Evolutionary conservation across 306 rosid species (phyloP).

Genomic region (Neltuma alba): DNA sequence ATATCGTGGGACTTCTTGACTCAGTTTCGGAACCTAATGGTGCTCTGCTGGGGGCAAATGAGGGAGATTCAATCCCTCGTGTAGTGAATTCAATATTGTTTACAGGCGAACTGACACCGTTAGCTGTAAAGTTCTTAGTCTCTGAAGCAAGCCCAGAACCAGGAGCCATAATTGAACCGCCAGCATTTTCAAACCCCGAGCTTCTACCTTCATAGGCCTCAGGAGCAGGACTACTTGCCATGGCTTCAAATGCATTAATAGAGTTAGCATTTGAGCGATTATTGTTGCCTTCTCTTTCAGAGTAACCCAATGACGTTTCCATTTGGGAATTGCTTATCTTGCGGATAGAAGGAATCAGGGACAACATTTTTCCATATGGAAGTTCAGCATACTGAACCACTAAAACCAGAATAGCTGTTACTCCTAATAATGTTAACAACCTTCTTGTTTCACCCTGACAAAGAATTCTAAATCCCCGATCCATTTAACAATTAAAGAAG

Average conservation of each 20-base stretch:
- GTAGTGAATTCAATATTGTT: slow-evolving; percentile 33
- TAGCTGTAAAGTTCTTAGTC: slow-evolving; percentile 33
- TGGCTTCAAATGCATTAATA: slow-evolving; percentile 33
- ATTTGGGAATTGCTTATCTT: slow-evolving; percentile 47
- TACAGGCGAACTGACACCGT: slow-evolving; percentile 23
- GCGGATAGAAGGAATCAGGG: slow-evolving; percentile 50
- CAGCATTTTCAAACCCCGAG: too few relatives aligned
- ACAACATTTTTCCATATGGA: slow-evolving; percentile 53
- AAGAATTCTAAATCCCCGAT: slow-evolving; percentile 54
- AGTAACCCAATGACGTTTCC: slow-evolving; percentile 41
- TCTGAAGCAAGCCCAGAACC: slow-evolving; percentile 26
- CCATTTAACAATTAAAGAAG: slow-evolving; percentile 45
- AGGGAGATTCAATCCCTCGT: slow-evolving; percentile 38
- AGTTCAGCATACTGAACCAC: slow-evolving; percentile 68
- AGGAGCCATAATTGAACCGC: slow-evolving; percentile 9
- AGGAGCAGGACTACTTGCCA: slow-evolving; percentile 38
- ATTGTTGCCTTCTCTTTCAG: slow-evolving; percentile 27
- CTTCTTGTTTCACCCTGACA: slow-evolving; percentile 56
- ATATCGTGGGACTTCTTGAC: slow-evolving; percentile 33
- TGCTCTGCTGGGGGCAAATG: slow-evolving; percentile 37
- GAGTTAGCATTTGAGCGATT: slow-evolving; percentile 36
- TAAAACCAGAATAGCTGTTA: slow-evolving; percentile 55
- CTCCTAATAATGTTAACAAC: slow-evolving; percentile 57
- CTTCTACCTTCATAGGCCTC: slow-evolving; percentile 32
- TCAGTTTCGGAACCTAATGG: slow-evolving; percentile 36